phyloP scores from a whole-genome alignment of 345 rosid species.

The Lepidium sativum region DNA sequence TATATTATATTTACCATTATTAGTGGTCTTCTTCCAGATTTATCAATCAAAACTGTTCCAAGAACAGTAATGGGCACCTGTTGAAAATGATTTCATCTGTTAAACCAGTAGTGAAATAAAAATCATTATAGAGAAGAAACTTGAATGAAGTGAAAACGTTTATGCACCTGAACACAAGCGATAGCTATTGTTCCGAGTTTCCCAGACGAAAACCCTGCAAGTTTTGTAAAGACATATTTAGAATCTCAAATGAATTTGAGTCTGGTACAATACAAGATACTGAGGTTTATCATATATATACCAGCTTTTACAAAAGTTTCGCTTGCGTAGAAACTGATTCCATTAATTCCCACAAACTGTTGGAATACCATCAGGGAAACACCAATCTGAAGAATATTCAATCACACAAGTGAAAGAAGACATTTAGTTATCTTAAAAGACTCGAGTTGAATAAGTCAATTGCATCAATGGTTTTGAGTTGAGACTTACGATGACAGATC shows the following conservation, averaged over 20 bases:
- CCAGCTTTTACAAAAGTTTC: constrained; percentile 83
- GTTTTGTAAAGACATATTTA: neutral
- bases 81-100: neutral
- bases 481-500: constrained; percentile 56
- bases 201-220: constrained; percentile 65
- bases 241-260: neutral
- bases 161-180: constrained; percentile 67
- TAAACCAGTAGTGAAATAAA: neutral
- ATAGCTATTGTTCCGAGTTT: constrained; percentile 71
- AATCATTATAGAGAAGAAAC: neutral
- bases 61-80: constrained; percentile 72
- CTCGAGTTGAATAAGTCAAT: neutral
- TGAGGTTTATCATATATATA: constrained; percentile 18
- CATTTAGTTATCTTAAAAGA: neutral
- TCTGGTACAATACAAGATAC: neutral
- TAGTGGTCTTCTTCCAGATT: constrained; percentile 81
- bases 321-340: constrained; percentile 75
- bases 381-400: constrained; percentile 74
- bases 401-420: too few relatives aligned
- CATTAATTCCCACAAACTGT: constrained; percentile 81
- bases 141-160: neutral
- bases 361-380: constrained; percentile 83
- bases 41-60: constrained; percentile 77
- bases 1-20: constrained; percentile 46
- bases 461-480: neutral